Base-by-base conservation (phyloP, 345 rosid species). In the Alliaria petiolata region DNA sequence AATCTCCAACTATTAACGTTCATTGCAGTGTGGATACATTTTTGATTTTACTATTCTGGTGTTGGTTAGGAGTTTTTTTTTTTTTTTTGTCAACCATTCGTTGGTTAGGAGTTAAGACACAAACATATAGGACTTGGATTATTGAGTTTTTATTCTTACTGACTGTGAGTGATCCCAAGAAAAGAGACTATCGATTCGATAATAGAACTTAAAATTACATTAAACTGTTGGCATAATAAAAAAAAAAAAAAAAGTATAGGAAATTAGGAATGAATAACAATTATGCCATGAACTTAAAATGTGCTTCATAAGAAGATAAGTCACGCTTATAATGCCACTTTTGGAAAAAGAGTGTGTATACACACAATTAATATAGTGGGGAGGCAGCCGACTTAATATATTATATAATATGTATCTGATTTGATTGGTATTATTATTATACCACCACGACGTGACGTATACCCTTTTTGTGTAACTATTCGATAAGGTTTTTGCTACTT, bases 311-410 rank as follows among this genome's bases (percentile, higher is more conserved):
- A 38, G 72, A 56, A 57, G 61, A n/a, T 58, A 74, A 66, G 72
- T 74, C 78, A 33, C 67, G 66, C 54, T 59, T 58, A 20, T 50
- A 50, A 50, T 51, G 53, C 72, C 62, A 74, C 78, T 74, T 74
- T 22, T 4, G 31, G 34, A 19, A 68, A 38, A 62, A 25, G 39
- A 51, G 64, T 65, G 74, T 62, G 64, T 45, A 43, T 28, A 34
- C 34, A 61, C 31, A 50, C 25, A 11, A 33, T 1, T 33, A 4
- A 26, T 26, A 55, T 62, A 75, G 74, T 75, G 79, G 79, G 74
- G 69, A 75, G 65, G 44, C 68, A 68, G 79, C 79, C 79, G 74
- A 68, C 70, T 35, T 61, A 12, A 58, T n/a, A 14, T 30, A 30
- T 42, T 25, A 14, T 58, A 57, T 22, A 65, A 35, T 31, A 55